Base-by-base conservation (phyloP, 2,329 filamentous ascomycete species). In the Talaromyces pinophilus region DNA sequence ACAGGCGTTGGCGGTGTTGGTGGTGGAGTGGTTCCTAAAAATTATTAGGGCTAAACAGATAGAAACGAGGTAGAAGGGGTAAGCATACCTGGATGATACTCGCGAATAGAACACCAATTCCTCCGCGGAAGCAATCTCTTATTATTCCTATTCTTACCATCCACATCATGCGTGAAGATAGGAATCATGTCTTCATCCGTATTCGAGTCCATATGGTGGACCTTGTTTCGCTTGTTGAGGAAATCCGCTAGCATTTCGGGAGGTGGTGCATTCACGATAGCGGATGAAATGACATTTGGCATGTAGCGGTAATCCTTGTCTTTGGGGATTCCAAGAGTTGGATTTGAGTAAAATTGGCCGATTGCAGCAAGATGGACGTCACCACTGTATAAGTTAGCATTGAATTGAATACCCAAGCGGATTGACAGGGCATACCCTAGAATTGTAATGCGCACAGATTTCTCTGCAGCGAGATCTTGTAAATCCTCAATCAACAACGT, bases 141-240 rank as follows among this genome's bases (percentile, higher is more conserved):
- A 77, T 99, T 99, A 79, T 97, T 98, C 68, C 95, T 87, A 22
- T 88, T 85, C 77, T 92, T 96, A 48, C 92, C 92, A 72, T 97
- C 93, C 1, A 97, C 92, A 70, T 96, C 95, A 66, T 92, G 88
- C 1, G 85, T 87, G 77, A 99, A 99, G 68, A 99, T 88, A 0
- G 94, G 92, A 52, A 98, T 95, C 92, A 99, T 96, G 77, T 92
- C 88, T 78, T 99, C 95, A 66, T 98, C 92, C 0, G 95, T 99
- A 65, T 93, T 83, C 0, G 79, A 76, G 72, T 89, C 86, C 59
- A 90, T 78, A 72, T 88, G 85, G 72, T 89, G 87, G 30, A 88
- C 77, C 68, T 87, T 97, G 82, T 97, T 97, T 33, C 95, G 88
- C 81, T 91, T 95, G 82, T 98, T 97, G 68, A 99, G 85, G 62